Evolutionary conservation across 169 alveolate genomes (phyloP), one percentile per base, ranked within the genome.

Genomic region (Babesia caballi): DNA sequence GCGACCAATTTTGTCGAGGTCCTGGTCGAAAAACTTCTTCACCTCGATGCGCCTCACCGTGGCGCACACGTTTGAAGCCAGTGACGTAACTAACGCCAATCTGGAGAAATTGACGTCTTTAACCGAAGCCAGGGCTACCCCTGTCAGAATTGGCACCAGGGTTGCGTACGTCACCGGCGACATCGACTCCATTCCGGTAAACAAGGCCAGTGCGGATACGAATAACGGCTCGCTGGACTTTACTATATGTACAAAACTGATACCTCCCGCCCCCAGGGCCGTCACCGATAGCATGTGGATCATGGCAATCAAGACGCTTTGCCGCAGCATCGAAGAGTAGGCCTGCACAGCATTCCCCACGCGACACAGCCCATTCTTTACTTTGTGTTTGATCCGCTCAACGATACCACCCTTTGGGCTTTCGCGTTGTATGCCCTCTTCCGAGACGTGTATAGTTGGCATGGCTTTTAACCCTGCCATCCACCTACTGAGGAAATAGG

Each of bases 201-300:
- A 50, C 56, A 57, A 61, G 33, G 91, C 68, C 19, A 89, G 30
- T 25, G 84, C 66, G 3, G 94, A 85, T 15, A 85, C 85, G 61
- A 89, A 80, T 44, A 87, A 59, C 33, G 94, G 94, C 21, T 83
- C 84, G 21, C 63, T 66, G 21, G 94, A 88, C 78, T 75, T 86
- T 58, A 89, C 84, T 19, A 81, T 73, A 59, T 88, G 91, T 23
- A 75, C 92, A 56, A 82, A 82, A 38, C 88, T 69, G 40, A 80
- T 61, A 41, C 88, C 90, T 25, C 93, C 93, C 15, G 86, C 89
- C 6, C 85, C 82, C 76, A 73, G 65, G 12, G 91, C 91, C 27
- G 86, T 78, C 23, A 80, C 91, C 14, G 93, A 83, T 42, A 88
- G 80, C 46, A 56, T 27, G 56, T 82, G 90, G 27, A 81, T 44